Conservation (phyloP, 2,329 filamentous ascomycete genomes). For the Ophiostoma fasciatum region DNA sequence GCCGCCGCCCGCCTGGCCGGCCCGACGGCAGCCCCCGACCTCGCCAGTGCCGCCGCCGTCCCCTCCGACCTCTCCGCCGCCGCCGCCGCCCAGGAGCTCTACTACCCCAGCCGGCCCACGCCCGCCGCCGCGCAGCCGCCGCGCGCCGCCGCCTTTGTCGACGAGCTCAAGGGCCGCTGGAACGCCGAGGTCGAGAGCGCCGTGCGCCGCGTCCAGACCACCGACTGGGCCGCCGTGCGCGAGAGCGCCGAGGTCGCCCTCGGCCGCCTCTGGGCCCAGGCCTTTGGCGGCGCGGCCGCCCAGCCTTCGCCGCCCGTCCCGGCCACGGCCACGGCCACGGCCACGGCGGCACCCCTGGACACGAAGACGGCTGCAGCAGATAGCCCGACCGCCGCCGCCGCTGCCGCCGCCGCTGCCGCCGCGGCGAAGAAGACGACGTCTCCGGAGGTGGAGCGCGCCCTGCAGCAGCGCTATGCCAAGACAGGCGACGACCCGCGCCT, state of each 20-base stretch:
- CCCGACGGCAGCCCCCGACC: conserved; percentile 21
- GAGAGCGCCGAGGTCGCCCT: conserved; percentile 39
- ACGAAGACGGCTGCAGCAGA: too few species aligned
- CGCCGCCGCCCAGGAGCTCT: conserved; percentile 5
- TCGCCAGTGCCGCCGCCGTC: conserved; percentile 23
- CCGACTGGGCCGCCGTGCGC: conserved; percentile 49
- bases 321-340: conserved; percentile 13
- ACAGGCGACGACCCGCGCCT: conserved; percentile 19
- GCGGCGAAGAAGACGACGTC: conserved; percentile 18
- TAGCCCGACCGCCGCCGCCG: too few species aligned
- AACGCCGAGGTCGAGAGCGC: conserved; percentile 57
- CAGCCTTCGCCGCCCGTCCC: conserved; percentile 12
- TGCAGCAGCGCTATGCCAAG: conserved; percentile 36
- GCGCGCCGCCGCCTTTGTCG: too few species aligned
- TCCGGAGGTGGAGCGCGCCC: conserved; percentile 28
- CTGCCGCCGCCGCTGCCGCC: conserved; percentile 22
- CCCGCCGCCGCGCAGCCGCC: conserved; percentile 34
- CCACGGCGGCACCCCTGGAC: too few species aligned
- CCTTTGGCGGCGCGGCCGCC: conserved; percentile 17
- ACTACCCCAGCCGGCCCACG: conserved; percentile 10
- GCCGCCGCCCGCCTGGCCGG: conserved; percentile 14
- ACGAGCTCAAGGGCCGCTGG: conserved; percentile 63
- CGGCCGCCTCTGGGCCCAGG: conserved; percentile 28
- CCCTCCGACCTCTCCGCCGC: conserved; percentile 2
- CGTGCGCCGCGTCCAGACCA: conserved; percentile 49